These are phyloP conservation scores for Graphilbum ipis-grandicollis DNA, from an alignment of 2,329 filamentous ascomycete genomes.

Conservation along the genomic window DNA sequence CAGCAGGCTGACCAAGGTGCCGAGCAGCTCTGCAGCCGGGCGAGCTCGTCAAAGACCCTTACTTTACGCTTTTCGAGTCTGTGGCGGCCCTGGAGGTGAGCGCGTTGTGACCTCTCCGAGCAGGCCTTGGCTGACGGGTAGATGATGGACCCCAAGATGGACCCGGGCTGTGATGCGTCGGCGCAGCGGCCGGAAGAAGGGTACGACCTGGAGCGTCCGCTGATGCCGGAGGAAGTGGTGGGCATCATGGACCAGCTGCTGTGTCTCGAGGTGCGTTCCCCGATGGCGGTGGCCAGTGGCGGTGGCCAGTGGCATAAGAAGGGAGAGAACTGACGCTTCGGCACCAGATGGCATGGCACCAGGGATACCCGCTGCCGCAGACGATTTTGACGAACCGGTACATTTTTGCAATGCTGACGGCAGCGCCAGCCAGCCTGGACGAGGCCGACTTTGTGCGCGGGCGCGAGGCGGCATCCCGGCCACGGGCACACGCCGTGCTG, in stretches of 20 bases:
- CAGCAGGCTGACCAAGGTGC: background rate
- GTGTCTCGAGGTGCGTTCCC: constrained; percentile 71
- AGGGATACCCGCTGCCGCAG: constrained; percentile 88
- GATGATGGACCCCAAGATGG: constrained; percentile 99
- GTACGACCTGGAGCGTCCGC: constrained; percentile 52
- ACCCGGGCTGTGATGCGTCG: constrained; percentile 68
- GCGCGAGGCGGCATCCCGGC: constrained; percentile 19
- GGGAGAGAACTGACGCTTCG: too few relatives aligned
- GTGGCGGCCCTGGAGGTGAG: constrained; percentile 67
- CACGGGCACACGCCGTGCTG: constrained; percentile 36
- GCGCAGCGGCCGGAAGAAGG: constrained; percentile 71
- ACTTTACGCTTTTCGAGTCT: constrained; percentile 86
- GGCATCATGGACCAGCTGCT: constrained; percentile 90
- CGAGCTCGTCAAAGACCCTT: constrained; percentile 81
- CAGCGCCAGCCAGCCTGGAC: constrained; percentile 44
- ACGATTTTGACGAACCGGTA: constrained; percentile 89
- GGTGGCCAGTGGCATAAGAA: too few relatives aligned
- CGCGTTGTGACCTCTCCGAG: too few relatives aligned
- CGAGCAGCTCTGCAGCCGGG: constrained; percentile 54
- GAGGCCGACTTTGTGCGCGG: constrained; percentile 74
- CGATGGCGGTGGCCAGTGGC: too few relatives aligned
- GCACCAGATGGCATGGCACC: constrained; percentile 82
- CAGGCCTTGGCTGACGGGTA: too few relatives aligned
- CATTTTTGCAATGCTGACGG: constrained; percentile 65
- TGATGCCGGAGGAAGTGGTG: constrained; percentile 65